phyloP scores from a whole-genome alignment of 2,329 filamentous ascomycete genomes.

The Beauveria asiatica region DNA sequence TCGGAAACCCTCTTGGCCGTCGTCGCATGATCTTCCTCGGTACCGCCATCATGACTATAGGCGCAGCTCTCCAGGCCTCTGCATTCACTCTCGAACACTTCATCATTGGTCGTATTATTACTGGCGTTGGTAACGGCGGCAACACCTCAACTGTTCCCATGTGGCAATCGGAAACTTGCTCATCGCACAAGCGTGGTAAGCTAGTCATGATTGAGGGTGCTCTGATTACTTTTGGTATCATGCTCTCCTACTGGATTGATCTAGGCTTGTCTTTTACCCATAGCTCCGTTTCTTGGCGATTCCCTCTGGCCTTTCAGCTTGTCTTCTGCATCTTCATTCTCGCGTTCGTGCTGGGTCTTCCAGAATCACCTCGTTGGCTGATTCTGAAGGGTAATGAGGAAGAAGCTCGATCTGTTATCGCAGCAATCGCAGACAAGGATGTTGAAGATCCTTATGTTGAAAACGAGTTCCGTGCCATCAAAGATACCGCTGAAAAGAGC shows the following conservation, averaged over 20 bases:
- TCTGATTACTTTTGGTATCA: slow-evolving; percentile 48
- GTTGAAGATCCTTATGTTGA: slow-evolving; percentile 49
- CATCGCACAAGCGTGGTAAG: slow-evolving; percentile 49
- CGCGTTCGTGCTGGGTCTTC: slow-evolving; percentile 40
- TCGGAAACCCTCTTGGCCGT: slow-evolving; percentile 54
- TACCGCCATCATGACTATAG: slow-evolving; percentile 48
- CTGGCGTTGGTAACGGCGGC: slow-evolving; percentile 49
- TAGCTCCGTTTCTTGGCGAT: slow-evolving; percentile 41
- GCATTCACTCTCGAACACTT: slow-evolving; percentile 47
- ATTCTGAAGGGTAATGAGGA: slow-evolving; percentile 37
- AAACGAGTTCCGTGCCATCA: slow-evolving; percentile 51
- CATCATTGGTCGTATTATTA: slow-evolving; percentile 50
- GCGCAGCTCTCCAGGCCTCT: slow-evolving; percentile 49
- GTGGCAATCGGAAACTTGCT: slow-evolving; percentile 53
- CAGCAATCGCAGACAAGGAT: slow-evolving; percentile 46
- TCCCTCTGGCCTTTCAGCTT: slow-evolving; percentile 48
- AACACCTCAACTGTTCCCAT: slow-evolving; percentile 50
- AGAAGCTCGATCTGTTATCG: slow-evolving; percentile 39
- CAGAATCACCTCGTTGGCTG: slow-evolving; percentile 44
- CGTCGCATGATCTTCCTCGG: slow-evolving; percentile 52
- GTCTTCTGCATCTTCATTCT: slow-evolving; percentile 52
- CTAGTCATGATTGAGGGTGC: slow-evolving; percentile 53
- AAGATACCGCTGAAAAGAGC: slow-evolving; percentile 61
- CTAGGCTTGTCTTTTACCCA: slow-evolving; percentile 45
- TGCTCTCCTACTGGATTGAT: slow-evolving; percentile 53